A percentile compares a stretch with the other conserved stretches of the same genome.
phyloP scores from a whole-genome alignment of 352 stramenopile species.

The Globisporangium carolinianum region DNA sequence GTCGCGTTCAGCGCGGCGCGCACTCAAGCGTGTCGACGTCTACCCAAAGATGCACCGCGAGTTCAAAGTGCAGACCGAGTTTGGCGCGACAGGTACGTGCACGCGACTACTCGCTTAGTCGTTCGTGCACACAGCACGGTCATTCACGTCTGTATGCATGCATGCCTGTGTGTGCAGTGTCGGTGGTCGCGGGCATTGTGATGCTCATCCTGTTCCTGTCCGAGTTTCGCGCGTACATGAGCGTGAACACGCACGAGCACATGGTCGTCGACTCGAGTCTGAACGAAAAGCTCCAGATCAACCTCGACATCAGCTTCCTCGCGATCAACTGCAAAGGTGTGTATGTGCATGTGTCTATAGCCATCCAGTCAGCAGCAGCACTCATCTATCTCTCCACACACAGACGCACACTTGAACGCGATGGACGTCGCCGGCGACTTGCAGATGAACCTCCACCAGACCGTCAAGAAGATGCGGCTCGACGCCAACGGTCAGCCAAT shows the following conservation, averaged over 20 bases:
- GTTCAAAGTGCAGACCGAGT: slow-evolving; percentile 93
- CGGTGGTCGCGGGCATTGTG: slow-evolving; percentile 76
- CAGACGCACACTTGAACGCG: slow-evolving; percentile 95
- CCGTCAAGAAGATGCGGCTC: slow-evolving; percentile 91
- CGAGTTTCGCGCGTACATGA: slow-evolving; percentile 80
- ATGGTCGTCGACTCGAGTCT: slow-evolving; percentile 95
- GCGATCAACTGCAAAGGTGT: slow-evolving; percentile 88
- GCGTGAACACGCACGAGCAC: slow-evolving; percentile 86
- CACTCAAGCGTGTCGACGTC: slow-evolving; percentile 83
- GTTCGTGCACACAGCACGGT: background rate
- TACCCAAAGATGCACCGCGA: slow-evolving; percentile 96
- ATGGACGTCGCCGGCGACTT: slow-evolving; percentile 98
- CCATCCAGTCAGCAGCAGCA: no score
- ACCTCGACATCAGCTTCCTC: slow-evolving; percentile 98
- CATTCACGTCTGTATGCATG: background rate
- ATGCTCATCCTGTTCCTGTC: slow-evolving; percentile 90
- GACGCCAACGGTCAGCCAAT: slow-evolving; percentile 65
- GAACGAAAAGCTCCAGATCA: slow-evolving; percentile 93
- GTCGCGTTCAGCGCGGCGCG: slow-evolving; percentile 41
- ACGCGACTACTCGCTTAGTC: no score
- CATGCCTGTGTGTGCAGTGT: slow-evolving; percentile 33
- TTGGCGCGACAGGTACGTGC: slow-evolving; percentile 65
- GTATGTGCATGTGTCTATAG: background rate
- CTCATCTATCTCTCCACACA: background rate
- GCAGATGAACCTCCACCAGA: slow-evolving; percentile 95